Base-by-base conservation (phyloP, 768 basidiomycete species). In the Dacryopinax spathularia region DNA sequence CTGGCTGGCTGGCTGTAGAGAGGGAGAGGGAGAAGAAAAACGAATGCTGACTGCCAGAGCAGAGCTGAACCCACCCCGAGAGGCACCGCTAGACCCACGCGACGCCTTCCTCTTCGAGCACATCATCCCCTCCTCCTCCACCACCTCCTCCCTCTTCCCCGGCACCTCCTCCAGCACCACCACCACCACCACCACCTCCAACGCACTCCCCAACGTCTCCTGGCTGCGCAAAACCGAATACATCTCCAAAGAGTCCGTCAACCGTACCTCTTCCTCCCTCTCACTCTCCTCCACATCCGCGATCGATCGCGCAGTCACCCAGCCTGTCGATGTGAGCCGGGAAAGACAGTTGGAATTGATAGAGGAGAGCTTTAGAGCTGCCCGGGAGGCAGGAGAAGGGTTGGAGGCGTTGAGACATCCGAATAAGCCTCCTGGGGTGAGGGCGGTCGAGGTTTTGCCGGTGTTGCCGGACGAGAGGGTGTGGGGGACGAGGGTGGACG, bases 171-270 rank as follows among this genome's bases (percentile, higher is more conserved):
- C 76, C 77, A 25, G 68, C 77, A 15, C 75, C 80, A 18, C 76
- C 80, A 60, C 80, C 83, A 56, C 68, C 73, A 22, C 63, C 60
- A 66, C 79, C 76, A 6, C 80, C 15, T 31, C 29, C 48, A 27
- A 7, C 48, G 36, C 36, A n/a, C 48, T 56, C 9, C 48, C 48
- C 5, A 56, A 91, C 64, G 93, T 96, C 12, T 80, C 90, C 1
- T 97, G 94, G 94, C 78, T 97, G 61, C 81, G 94, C 61, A 91
- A 89, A 72, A 95, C 93, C 0, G 92, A 93, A 69, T 94, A 96
- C 69, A 81, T 94, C 62, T 56, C 48, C 3, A 25, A 31, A 15
- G 48, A 56, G 25, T 10, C 48, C 13, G 48, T 56, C 25, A 56
- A 27, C 22, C 60, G 5, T 41, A 33, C 27, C 29, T 34, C 22